These are phyloP conservation scores for Dissophora globulifera DNA, from an alignment of 192 early-diverging fungal genomes.

Conservation along the genomic window DNA sequence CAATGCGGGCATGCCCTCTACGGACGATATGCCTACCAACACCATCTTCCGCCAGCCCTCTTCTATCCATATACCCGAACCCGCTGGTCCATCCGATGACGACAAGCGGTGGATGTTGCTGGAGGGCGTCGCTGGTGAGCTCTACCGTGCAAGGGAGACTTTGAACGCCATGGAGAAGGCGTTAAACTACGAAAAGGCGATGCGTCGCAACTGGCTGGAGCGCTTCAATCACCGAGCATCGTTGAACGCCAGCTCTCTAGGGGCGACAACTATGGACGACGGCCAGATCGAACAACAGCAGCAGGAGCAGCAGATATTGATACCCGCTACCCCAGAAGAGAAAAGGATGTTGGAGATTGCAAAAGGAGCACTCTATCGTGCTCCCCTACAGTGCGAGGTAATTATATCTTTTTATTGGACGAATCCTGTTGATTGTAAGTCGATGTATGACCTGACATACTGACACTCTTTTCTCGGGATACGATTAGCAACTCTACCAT, in stretches of 20 bases:
- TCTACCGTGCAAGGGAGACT: conserved; percentile 31
- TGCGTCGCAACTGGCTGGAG: conserved; percentile 35
- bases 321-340: conserved; percentile 16
- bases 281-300: background rate
- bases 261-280: background rate
- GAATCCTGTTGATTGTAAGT: no score
- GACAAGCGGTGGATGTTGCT: conserved; percentile 32
- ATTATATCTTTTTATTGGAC: background rate
- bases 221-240: conserved; percentile 13
- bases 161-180: conserved; percentile 34
- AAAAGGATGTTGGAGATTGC: conserved; percentile 21
- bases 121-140: conserved; percentile 38
- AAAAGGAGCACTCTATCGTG: conserved; percentile 24
- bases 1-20: conserved; percentile 43
- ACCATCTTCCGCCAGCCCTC: conserved; percentile 51
- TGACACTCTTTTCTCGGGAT: no score
- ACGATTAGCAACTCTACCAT: conserved; percentile 41
- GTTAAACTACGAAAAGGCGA: conserved; percentile 23
- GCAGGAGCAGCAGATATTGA: background rate
- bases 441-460: no score
- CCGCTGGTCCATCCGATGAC: conserved; percentile 10
- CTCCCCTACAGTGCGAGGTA: conserved; percentile 32
- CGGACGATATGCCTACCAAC: conserved; percentile 39
- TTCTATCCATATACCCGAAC: conserved; percentile 46
- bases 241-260: background rate